A percentile compares a stretch with the other conserved stretches of the same genome.
phyloP scores from a whole-genome alignment of 345 rosid genomes.

The Murraya koenigii region DNA sequence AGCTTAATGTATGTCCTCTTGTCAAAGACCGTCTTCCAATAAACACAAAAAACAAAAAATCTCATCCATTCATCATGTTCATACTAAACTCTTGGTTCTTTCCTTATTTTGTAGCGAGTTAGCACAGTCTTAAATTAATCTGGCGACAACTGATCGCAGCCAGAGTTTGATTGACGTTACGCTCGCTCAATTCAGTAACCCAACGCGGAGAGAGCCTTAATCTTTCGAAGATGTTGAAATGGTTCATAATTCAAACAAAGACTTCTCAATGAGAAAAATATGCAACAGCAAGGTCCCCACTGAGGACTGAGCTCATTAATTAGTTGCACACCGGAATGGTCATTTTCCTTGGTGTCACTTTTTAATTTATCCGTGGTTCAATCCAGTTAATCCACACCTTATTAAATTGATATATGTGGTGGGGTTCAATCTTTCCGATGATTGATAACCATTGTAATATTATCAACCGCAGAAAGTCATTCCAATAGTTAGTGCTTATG shows the following conservation, averaged over 20 bases:
- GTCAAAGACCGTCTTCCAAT: not conserved
- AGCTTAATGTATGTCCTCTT: not conserved
- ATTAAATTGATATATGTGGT: not conserved
- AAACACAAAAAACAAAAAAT: not conserved
- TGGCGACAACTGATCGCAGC: not conserved
- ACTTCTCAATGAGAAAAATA: conserved; percentile 3
- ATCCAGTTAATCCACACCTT: not conserved
- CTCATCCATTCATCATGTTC: not conserved
- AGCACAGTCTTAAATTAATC: not conserved
- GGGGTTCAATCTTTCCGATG: not conserved
- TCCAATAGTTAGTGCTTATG: too few species aligned
- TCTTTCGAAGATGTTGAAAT: not conserved
- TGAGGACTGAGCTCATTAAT: not conserved
- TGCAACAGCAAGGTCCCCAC: not conserved
- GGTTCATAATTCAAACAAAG: not conserved
- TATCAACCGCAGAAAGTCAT: not conserved
- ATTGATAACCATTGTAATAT: not conserved
- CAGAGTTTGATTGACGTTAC: conserved; percentile 4
- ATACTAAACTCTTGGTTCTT: not conserved
- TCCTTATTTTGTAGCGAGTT: not conserved
- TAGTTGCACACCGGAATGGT: not conserved
- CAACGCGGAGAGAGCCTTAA: not conserved
- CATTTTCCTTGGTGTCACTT: not conserved
- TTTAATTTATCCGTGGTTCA: not conserved
- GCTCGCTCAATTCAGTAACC: not conserved